A percentile compares a stretch with the other conserved stretches of the same genome.
These are phyloP conservation scores for Aspergillus texensis DNA, from an alignment of 2,329 filamentous ascomycete species.

Conservation along the genomic window DNA sequence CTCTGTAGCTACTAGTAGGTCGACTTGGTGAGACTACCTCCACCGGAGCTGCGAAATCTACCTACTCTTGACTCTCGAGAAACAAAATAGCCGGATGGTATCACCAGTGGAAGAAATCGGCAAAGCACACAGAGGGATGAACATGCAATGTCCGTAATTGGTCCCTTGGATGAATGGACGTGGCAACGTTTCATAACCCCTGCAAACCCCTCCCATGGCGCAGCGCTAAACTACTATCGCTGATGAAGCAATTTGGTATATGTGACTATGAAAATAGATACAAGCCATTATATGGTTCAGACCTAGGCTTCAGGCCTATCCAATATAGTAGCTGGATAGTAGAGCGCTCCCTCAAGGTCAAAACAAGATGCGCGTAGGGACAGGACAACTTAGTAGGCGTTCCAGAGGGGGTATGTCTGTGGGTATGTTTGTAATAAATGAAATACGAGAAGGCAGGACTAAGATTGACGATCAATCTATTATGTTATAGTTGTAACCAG, in stretches of 20 bases:
- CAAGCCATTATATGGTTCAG: not conserved
- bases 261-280: not conserved
- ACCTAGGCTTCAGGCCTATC: no score
- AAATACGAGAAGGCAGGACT: no score
- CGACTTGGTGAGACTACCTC: not conserved
- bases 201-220: not conserved
- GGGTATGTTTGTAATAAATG: no score
- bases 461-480: no score
- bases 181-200: not conserved
- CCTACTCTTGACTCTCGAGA: not conserved
- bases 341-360: no score
- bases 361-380: no score
- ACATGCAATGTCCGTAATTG: not conserved
- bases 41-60: not conserved
- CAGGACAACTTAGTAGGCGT: no score
- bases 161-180: not conserved
- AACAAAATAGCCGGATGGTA: not conserved
- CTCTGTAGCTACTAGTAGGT: not conserved
- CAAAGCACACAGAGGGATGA: not conserved
- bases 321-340: no score
- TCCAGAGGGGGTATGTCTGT: no score
- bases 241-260: not conserved
- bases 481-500: no score
- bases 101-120: no score
- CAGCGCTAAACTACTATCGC: not conserved